Evolutionary conservation across 129 eudicot species (phyloP).

Genomic region (sunflower (Helianthus annuus)): DNA sequence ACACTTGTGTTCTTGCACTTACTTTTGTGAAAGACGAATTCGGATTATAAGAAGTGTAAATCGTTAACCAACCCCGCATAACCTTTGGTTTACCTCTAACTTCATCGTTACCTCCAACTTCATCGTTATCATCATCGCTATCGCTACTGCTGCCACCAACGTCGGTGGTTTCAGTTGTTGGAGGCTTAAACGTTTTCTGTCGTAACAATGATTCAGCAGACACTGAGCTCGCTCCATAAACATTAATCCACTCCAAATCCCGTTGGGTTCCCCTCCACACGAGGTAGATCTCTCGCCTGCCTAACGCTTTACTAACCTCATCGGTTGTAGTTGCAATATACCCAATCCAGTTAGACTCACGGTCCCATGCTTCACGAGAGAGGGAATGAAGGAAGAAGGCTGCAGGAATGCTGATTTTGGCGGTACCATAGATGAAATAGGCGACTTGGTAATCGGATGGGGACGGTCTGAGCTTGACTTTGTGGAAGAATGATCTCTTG

Average conservation of each 20-base stretch:
- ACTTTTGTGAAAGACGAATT: slow-evolving; percentile 69
- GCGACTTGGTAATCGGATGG: slow-evolving; percentile 52
- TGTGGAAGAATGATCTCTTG: slow-evolving; percentile 53
- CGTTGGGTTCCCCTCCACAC: slow-evolving; percentile 78
- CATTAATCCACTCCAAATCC: slow-evolving; percentile 76
- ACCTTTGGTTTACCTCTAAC: slow-evolving; percentile 53
- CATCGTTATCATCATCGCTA: slow-evolving; percentile 24
- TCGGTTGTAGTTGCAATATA: slow-evolving; percentile 72
- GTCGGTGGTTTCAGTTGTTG: neutral
- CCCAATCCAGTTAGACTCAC: slow-evolving; percentile 90
- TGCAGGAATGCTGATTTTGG: slow-evolving; percentile 42
- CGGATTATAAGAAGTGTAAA: slow-evolving; percentile 65
- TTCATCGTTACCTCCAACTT: slow-evolving; percentile 36
- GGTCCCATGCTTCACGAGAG: slow-evolving; percentile 85
- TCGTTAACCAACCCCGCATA: slow-evolving; percentile 83
- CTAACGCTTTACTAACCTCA: slow-evolving; percentile 41
- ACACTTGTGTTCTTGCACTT: slow-evolving; percentile 68
- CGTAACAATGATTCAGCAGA: slow-evolving; percentile 54
- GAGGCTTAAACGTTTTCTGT: slow-evolving; percentile 15
- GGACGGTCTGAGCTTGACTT: slow-evolving; percentile 54
- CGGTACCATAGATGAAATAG: slow-evolving; percentile 77
- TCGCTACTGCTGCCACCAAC: neutral
- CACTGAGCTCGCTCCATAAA: slow-evolving; percentile 51
- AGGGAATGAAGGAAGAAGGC: slow-evolving; percentile 64
- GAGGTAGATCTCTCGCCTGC: slow-evolving; percentile 78